Evolutionary conservation across 1,284 basidiomycete species (phyloP), one percentile per base, ranked within the genome.

Genomic region (Veloporphyrellus conicus): DNA sequence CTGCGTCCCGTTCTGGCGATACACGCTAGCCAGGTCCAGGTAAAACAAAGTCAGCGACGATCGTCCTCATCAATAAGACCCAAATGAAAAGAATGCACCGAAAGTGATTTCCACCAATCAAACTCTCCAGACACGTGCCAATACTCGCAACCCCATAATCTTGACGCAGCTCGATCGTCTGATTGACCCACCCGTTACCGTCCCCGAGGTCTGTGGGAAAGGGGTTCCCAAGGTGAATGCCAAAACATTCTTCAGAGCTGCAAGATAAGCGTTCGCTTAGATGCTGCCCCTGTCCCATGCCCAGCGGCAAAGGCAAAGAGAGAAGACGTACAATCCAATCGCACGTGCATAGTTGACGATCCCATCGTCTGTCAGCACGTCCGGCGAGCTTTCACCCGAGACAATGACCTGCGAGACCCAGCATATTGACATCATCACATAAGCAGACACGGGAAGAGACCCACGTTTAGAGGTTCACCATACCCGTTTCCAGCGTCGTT

Each of bases 91-190:
- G 18, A 32, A 50, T 50, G 32, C 46, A 78, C 79, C 81, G 71
- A 58, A 85, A 77, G 58, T 84, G 83, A 58, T 85, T 82, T 0
- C 82, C 84, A 3, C 84, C 83, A 29, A 80, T 71, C 41, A 82
- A 62, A 48, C 69, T 77, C 63, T 85, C 82, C 12, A 81, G 59
- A 54, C 84, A 85, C 12, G 81, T 84, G 15, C 81, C 84, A 8
- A 71, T 8, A 16, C 54, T 53, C 0, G 74, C 27, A 54, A 71
- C 53, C 3, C 75, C 77, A 50, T 69, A 85, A 58, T 84, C 81
- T 57, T 82, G 69, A 33, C 84, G 78, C 43, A 84, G 66, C 61
- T 84, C 82, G 15, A 76, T 52, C 35, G 71, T 71, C 69, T 83
- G 69, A 49, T 68, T 64, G 18, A 70, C 63, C 45, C 54, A 68